phyloP scores from a whole-genome alignment of 2,329 filamentous ascomycete species.

The Exophiala oligosperma region DNA sequence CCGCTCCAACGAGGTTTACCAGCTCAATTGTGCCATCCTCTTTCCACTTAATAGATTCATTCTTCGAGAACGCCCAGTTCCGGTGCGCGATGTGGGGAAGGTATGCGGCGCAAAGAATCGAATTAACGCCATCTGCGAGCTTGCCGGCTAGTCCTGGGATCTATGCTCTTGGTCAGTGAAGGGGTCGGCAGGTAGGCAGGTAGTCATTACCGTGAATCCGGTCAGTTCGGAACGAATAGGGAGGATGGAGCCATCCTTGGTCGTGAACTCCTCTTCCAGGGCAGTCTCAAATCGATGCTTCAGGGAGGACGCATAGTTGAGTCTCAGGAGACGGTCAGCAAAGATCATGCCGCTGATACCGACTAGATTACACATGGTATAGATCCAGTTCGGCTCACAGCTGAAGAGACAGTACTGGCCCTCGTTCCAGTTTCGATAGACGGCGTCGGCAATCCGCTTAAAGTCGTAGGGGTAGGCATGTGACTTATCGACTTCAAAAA shows the following conservation, averaged over 20 bases:
- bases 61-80: slow-evolving; percentile 25
- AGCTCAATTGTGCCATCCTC: slow-evolving; percentile 13
- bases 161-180: neutral
- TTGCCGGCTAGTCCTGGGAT: slow-evolving; percentile 20
- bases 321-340: slow-evolving; percentile 11
- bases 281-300: slow-evolving; percentile 18
- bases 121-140: slow-evolving; percentile 19
- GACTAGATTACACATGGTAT: slow-evolving; percentile 21
- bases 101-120: slow-evolving; percentile 22
- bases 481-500: too few relatives aligned
- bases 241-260: slow-evolving; percentile 19
- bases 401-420: slow-evolving; percentile 18
- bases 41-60: slow-evolving; percentile 16
- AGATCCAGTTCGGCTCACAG: slow-evolving; percentile 24
- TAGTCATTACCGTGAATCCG: slow-evolving; percentile 15
- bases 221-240: slow-evolving; percentile 22
- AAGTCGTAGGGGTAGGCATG: too few relatives aligned
- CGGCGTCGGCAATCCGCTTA: slow-evolving; percentile 12
- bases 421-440: slow-evolving; percentile 19
- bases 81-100: slow-evolving; percentile 23
- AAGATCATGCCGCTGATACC: slow-evolving; percentile 14
- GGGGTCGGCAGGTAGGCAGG: too few relatives aligned
- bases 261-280: slow-evolving; percentile 18
- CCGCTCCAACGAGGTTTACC: slow-evolving; percentile 20
- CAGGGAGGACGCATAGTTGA: slow-evolving; percentile 5